A percentile compares a stretch with the other conserved stretches of the same genome.
Evolutionary conservation across 345 rosid species (phyloP).

Genomic region (Draba incana): DNA sequence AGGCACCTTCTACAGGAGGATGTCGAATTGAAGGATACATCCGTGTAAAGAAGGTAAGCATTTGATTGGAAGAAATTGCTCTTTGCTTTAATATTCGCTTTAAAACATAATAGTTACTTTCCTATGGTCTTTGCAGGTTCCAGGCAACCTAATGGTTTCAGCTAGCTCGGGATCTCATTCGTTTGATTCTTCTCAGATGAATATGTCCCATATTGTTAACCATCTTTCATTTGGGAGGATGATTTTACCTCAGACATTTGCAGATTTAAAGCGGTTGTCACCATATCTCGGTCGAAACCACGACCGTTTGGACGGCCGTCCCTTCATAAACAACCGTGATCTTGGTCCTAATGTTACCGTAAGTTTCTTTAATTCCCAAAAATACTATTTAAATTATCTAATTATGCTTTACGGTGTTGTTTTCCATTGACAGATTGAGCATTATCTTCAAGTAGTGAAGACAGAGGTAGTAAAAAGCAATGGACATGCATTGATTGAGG

Average conservation of each 20-base stretch:
- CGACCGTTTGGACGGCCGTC: slow-evolving; percentile 73
- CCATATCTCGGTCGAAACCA: slow-evolving; percentile 86
- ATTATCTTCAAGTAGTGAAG: slow-evolving; percentile 94
- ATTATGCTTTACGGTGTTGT: slow-evolving; percentile 20
- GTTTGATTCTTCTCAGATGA: slow-evolving; percentile 87
- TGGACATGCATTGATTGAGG: slow-evolving; percentile 65
- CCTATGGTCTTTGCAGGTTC: slow-evolving; percentile 66
- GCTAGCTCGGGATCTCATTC: slow-evolving; percentile 96
- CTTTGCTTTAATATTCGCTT: not conserved
- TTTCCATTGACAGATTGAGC: slow-evolving; percentile 74
- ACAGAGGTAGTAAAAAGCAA: slow-evolving; percentile 70
- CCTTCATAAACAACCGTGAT: slow-evolving; percentile 78
- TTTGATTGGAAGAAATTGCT: slow-evolving; percentile 5
- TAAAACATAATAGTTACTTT: slow-evolving; percentile 3
- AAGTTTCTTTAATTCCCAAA: slow-evolving; percentile 44
- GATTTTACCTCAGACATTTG: slow-evolving; percentile 59
- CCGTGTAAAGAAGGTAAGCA: slow-evolving; percentile 85
- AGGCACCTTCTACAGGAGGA: slow-evolving; percentile 90
- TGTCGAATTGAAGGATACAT: slow-evolving; percentile 97
- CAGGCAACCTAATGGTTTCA: slow-evolving; percentile 86
- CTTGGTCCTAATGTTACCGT: slow-evolving; percentile 93
- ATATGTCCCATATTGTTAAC: slow-evolving; percentile 90
- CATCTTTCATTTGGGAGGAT: slow-evolving; percentile 89
- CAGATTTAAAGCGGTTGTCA: slow-evolving; percentile 65
- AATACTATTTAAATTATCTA: not conserved